Evolutionary conservation across 2,329 filamentous ascomycete genomes (phyloP).

Genomic region (Karstenula rhodostoma): DNA sequence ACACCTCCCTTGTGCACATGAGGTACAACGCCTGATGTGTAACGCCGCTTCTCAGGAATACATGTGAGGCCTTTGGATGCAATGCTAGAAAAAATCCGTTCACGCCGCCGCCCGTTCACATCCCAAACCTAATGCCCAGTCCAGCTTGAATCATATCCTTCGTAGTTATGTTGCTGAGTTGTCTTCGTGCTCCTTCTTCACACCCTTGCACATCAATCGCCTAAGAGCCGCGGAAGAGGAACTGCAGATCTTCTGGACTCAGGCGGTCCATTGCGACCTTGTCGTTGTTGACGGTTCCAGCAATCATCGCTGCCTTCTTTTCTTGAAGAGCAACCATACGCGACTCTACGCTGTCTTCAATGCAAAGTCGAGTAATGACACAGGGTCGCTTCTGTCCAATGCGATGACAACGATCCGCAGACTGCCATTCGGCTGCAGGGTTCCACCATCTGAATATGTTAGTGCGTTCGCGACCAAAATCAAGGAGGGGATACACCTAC

Average conservation of each 20-base stretch:
- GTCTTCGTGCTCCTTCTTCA: background rate
- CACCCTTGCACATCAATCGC: background rate
- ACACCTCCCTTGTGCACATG: background rate
- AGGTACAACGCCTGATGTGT: background rate
- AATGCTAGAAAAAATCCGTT: background rate
- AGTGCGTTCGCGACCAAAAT: slow-evolving; percentile 22
- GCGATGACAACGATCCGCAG: slow-evolving; percentile 83
- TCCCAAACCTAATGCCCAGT: background rate
- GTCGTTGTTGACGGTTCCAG: slow-evolving; percentile 94
- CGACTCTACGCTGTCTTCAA: slow-evolving; percentile 96
- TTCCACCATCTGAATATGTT: slow-evolving; percentile 85
- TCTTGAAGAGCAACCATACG: slow-evolving; percentile 96
- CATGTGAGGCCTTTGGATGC: background rate
- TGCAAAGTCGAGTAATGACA: slow-evolving; percentile 91
- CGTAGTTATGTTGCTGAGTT: background rate
- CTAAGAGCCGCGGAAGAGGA: slow-evolving; percentile 83
- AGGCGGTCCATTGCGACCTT: slow-evolving; percentile 90
- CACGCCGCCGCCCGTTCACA: background rate
- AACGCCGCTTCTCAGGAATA: background rate
- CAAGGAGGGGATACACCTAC: slow-evolving; percentile 61
- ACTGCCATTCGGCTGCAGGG: slow-evolving; percentile 99
- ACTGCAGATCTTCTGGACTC: slow-evolving; percentile 91
- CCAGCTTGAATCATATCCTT: background rate
- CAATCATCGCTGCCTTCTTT: slow-evolving; percentile 99
- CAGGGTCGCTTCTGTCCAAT: slow-evolving; percentile 95